Evolutionary conservation across 1,284 basidiomycete species (phyloP).

Genomic region (Rhodofomes roseus): DNA sequence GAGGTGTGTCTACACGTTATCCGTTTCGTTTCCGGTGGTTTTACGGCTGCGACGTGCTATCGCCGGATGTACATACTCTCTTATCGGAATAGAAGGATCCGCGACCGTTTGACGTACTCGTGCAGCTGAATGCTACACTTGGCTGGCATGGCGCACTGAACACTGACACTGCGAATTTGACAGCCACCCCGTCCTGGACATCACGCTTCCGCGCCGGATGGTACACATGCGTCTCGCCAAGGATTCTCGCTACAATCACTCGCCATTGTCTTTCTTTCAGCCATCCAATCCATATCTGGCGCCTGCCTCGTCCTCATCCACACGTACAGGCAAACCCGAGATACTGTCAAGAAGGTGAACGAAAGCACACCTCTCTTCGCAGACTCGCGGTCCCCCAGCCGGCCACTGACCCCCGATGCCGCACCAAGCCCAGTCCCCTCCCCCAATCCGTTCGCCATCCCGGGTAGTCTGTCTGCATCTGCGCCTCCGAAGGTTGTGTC

Average conservation of each 20-base stretch:
- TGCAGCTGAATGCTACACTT: not conserved
- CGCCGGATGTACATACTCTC: not conserved
- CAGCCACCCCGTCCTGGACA: not conserved
- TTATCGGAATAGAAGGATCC: not conserved
- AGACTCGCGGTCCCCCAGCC: constrained; percentile 14
- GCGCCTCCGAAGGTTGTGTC: not conserved
- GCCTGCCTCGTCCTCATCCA: constrained; percentile 62
- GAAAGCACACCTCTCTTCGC: constrained; percentile 28
- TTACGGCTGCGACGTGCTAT: constrained; percentile 4
- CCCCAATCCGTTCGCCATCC: not conserved
- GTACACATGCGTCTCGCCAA: constrained; percentile 5
- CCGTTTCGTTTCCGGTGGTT: not conserved
- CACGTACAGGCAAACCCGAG: constrained; percentile 60
- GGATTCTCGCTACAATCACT: constrained; percentile 55
- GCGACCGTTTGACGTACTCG: not conserved
- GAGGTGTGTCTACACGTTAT: constrained; percentile 28
- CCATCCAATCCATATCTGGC: constrained; percentile 68
- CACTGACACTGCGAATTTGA: not conserved
- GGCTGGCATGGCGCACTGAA: not conserved
- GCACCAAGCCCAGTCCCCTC: not conserved
- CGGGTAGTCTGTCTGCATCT: not conserved
- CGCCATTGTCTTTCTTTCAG: constrained; percentile 65
- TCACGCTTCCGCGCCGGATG: not conserved
- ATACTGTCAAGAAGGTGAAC: constrained; percentile 65
- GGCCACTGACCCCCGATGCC: not conserved